Conservation (phyloP, 139 green algal genomes). For the Chlorella sp. region DNA sequence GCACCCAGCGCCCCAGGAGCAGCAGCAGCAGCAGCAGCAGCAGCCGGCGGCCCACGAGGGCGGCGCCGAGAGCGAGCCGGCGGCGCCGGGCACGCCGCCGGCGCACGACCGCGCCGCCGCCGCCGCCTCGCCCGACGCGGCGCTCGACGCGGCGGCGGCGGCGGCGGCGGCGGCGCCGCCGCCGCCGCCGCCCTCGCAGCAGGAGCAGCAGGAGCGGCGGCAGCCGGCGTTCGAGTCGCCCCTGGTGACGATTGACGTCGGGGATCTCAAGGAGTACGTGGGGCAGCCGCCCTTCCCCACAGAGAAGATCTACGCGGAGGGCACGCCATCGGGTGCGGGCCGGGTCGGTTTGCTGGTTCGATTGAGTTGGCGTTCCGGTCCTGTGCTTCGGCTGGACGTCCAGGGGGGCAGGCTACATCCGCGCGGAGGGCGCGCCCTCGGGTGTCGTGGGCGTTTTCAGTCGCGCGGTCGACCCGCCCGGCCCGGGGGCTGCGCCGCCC, state of each 20-base stretch:
- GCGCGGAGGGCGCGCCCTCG: neutral
- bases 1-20: neutral
- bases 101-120: too few relatives aligned
- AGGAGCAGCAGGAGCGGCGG: neutral
- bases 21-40: neutral
- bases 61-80: neutral
- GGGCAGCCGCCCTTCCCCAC: conserved; percentile 88
- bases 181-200: neutral
- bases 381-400: too few relatives aligned
- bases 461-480: neutral
- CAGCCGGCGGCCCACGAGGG: neutral
- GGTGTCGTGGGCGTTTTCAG: neutral
- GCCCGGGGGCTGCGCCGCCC: neutral
- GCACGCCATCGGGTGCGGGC: conserved; percentile 61
- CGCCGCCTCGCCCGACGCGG: too few relatives aligned
- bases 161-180: too few relatives aligned
- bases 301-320: conserved; percentile 83
- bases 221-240: conserved; percentile 37
- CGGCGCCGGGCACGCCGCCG: too few relatives aligned
- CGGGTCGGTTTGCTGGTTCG: neutral
- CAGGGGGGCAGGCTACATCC: neutral
- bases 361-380: too few relatives aligned
- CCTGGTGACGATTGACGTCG: conserved; percentile 57
- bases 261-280: conserved; percentile 84
- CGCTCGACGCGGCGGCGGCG: neutral